Evolutionary conservation across 1,284 basidiomycete species (phyloP).

Genomic region (Ustilago curta): DNA sequence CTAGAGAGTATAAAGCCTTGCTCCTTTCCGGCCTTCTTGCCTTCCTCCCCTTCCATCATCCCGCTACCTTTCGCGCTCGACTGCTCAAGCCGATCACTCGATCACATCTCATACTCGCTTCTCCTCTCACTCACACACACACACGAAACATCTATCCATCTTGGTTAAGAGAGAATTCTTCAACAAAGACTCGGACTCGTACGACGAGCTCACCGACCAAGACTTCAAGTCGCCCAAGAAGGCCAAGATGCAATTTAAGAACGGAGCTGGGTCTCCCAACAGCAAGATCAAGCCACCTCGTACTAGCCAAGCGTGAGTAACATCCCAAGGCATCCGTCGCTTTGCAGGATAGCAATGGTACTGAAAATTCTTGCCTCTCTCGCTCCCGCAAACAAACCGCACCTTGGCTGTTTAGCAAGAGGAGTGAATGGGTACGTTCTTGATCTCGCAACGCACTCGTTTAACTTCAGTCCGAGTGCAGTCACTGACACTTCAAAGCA

Average conservation of each 20-base stretch:
- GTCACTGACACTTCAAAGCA: not conserved
- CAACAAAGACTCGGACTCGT: slow-evolving; percentile 13
- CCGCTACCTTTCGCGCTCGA: not conserved
- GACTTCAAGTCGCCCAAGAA: slow-evolving; percentile 17
- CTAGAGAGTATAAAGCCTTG: not conserved
- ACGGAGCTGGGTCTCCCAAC: not conserved
- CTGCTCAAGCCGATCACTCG: not conserved
- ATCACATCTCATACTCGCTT: not conserved
- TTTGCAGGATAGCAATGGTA: no score
- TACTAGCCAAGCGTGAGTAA: slow-evolving; percentile 1
- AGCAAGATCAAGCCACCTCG: slow-evolving; percentile 10
- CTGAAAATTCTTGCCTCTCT: no score
- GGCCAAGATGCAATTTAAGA: slow-evolving; percentile 18
- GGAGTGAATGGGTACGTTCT: not conserved
- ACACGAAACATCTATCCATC: not conserved
- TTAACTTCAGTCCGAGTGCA: not conserved
- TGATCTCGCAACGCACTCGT: not conserved
- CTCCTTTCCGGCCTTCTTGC: not conserved
- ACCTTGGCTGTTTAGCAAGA: no score
- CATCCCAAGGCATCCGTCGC: not conserved
- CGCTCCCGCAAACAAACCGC: no score
- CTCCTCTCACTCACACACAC: not conserved
- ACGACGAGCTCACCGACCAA: slow-evolving; percentile 15
- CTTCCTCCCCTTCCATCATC: not conserved
- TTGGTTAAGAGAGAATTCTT: slow-evolving; percentile 14